These are phyloP conservation scores for Gossypium raimondii DNA, from an alignment of 345 rosid species.

Conservation along the genomic window DNA sequence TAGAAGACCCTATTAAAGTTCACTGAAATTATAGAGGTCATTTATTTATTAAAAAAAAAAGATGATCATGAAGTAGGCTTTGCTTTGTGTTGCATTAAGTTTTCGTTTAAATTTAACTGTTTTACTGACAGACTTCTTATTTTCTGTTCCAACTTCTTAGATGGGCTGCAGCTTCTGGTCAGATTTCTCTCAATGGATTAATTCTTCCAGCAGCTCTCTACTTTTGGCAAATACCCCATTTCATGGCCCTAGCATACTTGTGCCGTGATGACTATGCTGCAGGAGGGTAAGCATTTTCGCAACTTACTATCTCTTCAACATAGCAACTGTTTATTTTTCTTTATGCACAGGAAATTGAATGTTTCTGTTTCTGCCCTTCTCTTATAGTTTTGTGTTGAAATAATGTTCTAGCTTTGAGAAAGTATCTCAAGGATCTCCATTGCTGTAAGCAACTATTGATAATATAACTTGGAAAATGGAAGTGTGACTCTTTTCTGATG, in stretches of 20 bases:
- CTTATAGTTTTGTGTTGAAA: background rate
- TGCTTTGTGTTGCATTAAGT: background rate
- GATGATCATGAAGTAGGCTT: background rate
- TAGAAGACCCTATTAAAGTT: background rate
- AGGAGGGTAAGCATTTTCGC: constrained; percentile 57
- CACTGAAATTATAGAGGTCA: background rate
- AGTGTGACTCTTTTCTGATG: background rate
- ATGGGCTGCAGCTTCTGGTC: constrained; percentile 91
- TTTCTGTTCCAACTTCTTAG: constrained; percentile 36
- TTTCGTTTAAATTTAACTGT: background rate
- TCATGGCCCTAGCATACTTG: constrained; percentile 90
- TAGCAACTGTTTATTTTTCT: background rate
- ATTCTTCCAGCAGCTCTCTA: constrained; percentile 92
- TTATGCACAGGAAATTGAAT: too few relatives aligned
- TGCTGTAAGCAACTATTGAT: background rate
- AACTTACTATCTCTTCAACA: background rate
- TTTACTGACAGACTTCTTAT: constrained; percentile 10
- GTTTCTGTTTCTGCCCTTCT: background rate
- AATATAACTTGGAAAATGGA: background rate
- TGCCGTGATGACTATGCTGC: constrained; percentile 90
- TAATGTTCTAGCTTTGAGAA: background rate
- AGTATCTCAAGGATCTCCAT: background rate
- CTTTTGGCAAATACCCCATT: constrained; percentile 98
- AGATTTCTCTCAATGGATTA: constrained; percentile 61
- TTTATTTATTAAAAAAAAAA: background rate